Percentiles rank a stretch among this genome's conserved stretches.
Conservation (phyloP, 2,329 filamentous ascomycete species). For the Diaporthe sp. region DNA sequence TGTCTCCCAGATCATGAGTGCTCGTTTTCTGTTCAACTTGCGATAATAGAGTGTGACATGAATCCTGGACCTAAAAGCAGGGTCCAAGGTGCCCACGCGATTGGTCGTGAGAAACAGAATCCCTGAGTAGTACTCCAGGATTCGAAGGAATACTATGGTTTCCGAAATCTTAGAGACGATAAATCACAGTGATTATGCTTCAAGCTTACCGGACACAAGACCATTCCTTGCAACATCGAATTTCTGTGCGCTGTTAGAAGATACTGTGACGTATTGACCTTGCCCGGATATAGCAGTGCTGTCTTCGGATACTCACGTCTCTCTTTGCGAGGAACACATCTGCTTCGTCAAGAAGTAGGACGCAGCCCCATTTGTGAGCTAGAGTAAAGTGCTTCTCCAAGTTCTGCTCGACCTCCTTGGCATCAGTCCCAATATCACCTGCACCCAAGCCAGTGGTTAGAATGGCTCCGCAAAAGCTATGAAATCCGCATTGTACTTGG, state of each 20-base stretch:
- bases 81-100: not conserved
- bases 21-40: slow-evolving; percentile 23
- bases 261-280: not conserved
- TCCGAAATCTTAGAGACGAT: not conserved
- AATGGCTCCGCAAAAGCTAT: not conserved
- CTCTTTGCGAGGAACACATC: slow-evolving; percentile 38
- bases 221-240: not conserved
- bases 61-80: slow-evolving; percentile 7
- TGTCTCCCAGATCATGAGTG: slow-evolving; percentile 9
- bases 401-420: slow-evolving; percentile 33
- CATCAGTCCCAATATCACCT: slow-evolving; percentile 37
- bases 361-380: slow-evolving; percentile 42
- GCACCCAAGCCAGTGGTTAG: not conserved
- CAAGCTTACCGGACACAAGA: not conserved
- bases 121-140: slow-evolving; percentile 17
- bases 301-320: not conserved
- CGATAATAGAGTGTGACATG: slow-evolving; percentile 8
- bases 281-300: not conserved
- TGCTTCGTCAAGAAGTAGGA: slow-evolving; percentile 45
- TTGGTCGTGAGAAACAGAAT: slow-evolving; percentile 21
- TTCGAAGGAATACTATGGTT: slow-evolving; percentile 1
- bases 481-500: not conserved
- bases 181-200: not conserved
- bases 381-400: slow-evolving; percentile 37
- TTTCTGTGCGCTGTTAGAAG: not conserved